phyloP scores from a whole-genome alignment of 208 protist genomes.

The Crithidia expoeki region DNA sequence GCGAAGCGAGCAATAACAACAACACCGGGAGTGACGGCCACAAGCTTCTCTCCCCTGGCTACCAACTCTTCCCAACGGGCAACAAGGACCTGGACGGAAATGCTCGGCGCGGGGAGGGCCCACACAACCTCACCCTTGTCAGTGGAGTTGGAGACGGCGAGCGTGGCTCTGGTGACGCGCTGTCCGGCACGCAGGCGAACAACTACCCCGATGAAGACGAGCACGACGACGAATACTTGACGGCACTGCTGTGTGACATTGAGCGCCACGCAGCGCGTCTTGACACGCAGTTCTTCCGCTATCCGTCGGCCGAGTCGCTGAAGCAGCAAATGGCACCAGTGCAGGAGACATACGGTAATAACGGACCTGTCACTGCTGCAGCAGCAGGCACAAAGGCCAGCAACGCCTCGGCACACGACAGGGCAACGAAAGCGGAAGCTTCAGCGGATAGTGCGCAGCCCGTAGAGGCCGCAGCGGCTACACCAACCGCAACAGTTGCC shows the following conservation, averaged over 20 bases:
- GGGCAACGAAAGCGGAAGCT: not conserved
- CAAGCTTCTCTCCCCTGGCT: slow-evolving; percentile 19
- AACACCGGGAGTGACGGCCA: not conserved
- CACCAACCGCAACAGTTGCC: not conserved
- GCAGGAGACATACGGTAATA: slow-evolving; percentile 17
- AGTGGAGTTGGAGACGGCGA: not conserved
- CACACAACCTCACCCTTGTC: slow-evolving; percentile 13
- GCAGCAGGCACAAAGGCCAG: not conserved
- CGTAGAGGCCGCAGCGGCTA: not conserved
- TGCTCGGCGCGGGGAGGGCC: slow-evolving; percentile 1
- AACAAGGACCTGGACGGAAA: slow-evolving; percentile 1
- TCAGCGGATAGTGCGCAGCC: not conserved
- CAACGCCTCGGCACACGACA: not conserved
- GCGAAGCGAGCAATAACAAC: not conserved
- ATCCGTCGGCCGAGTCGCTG: slow-evolving; percentile 55
- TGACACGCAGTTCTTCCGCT: slow-evolving; percentile 52
- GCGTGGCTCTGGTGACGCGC: not conserved
- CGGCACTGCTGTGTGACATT: slow-evolving; percentile 31
- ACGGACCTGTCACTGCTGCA: not conserved
- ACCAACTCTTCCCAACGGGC: slow-evolving; percentile 23
- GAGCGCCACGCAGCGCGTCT: slow-evolving; percentile 28
- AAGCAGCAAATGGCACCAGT: slow-evolving; percentile 27
- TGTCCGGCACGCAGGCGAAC: not conserved
- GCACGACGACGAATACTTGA: slow-evolving; percentile 27
- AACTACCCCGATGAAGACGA: slow-evolving; percentile 19